Evolutionary conservation across 192 early-diverging fungal genomes (phyloP).

Genomic region (Helicostylum pulchrum): DNA sequence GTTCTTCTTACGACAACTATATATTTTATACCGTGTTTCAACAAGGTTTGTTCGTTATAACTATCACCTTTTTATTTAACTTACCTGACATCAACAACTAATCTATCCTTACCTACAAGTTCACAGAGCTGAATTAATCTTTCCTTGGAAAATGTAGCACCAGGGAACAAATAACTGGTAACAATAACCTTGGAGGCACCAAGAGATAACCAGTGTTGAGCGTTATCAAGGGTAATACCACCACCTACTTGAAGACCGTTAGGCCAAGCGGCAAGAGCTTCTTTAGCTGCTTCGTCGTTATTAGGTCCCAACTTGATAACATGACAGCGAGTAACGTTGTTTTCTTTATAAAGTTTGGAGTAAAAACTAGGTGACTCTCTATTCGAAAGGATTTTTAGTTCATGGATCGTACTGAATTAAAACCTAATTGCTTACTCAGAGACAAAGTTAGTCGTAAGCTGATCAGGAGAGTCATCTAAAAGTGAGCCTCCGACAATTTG

Average conservation of each 20-base stretch:
- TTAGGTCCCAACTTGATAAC: slow-evolving; percentile 91
- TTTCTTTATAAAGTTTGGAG: slow-evolving; percentile 71
- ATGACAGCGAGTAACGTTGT: slow-evolving; percentile 81
- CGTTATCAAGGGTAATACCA: slow-evolving; percentile 87
- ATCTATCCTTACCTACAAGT: slow-evolving; percentile 60
- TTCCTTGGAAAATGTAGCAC: slow-evolving; percentile 62
- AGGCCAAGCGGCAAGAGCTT: slow-evolving; percentile 85
- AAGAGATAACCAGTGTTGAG: slow-evolving; percentile 76
- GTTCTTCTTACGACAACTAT: slow-evolving; percentile 69
- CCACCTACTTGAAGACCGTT: slow-evolving; percentile 89
- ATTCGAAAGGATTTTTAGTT: slow-evolving; percentile 1
- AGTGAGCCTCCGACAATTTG: slow-evolving; percentile 98
- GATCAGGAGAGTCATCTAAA: slow-evolving; percentile 53
- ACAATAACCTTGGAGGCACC: slow-evolving; percentile 96
- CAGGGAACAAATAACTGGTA: slow-evolving; percentile 92
- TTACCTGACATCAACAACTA: slow-evolving; percentile 81
- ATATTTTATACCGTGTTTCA: not conserved
- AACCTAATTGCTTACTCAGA: slow-evolving; percentile 52
- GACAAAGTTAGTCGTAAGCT: slow-evolving; percentile 90
- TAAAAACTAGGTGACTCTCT: slow-evolving; percentile 79
- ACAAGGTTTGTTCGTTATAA: not conserved
- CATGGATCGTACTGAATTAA: not conserved
- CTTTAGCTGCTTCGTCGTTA: slow-evolving; percentile 82
- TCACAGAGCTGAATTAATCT: slow-evolving; percentile 56
- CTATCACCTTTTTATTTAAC: not conserved